Evolutionary conservation across 2,329 filamentous ascomycete genomes (phyloP).

Genomic region (Neofusicoccum cordaticola): DNA sequence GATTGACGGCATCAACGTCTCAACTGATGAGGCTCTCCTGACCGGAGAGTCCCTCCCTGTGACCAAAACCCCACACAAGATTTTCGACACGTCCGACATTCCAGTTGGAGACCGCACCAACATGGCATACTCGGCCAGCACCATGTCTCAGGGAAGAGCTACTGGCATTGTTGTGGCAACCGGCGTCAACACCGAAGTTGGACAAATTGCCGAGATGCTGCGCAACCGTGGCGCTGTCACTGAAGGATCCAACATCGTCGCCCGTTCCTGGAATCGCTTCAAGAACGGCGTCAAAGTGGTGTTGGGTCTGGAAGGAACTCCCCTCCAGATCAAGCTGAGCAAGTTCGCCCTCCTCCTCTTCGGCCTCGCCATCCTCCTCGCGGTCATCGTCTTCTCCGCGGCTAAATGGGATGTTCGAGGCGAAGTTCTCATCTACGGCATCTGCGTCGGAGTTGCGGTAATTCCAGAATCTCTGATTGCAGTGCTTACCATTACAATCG

Average conservation of each 20-base stretch:
- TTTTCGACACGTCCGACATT: conserved; percentile 51
- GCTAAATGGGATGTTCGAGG: conserved; percentile 48
- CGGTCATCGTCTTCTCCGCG: conserved; percentile 66
- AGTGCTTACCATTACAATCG: conserved; percentile 63
- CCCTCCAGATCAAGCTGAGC: conserved; percentile 79
- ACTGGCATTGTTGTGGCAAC: conserved; percentile 67
- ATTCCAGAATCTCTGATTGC: conserved; percentile 48
- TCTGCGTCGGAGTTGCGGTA: conserved; percentile 47
- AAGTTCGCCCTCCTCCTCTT: conserved; percentile 83
- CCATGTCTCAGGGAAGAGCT: conserved; percentile 68
- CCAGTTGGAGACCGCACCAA: conserved; percentile 66
- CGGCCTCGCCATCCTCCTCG: conserved; percentile 66
- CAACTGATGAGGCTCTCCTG: conserved; percentile 71
- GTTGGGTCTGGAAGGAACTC: conserved; percentile 72
- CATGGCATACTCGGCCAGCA: conserved; percentile 68
- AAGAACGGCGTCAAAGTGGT: conserved; percentile 46
- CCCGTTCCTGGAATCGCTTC: conserved; percentile 26
- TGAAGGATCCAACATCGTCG: conserved; percentile 11
- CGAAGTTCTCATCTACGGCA: conserved; percentile 49
- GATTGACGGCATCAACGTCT: conserved; percentile 67
- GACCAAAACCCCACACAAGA: conserved; percentile 59
- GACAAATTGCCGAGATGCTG: conserved; percentile 61
- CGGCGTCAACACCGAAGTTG: conserved; percentile 74
- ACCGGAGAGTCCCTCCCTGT: conserved; percentile 72
- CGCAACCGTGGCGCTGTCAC: conserved; percentile 3